Percentiles rank a stretch among this genome's conserved stretches.
phyloP scores from a whole-genome alignment of 2,329 filamentous ascomycete species.

The Claviceps sp. region DNA sequence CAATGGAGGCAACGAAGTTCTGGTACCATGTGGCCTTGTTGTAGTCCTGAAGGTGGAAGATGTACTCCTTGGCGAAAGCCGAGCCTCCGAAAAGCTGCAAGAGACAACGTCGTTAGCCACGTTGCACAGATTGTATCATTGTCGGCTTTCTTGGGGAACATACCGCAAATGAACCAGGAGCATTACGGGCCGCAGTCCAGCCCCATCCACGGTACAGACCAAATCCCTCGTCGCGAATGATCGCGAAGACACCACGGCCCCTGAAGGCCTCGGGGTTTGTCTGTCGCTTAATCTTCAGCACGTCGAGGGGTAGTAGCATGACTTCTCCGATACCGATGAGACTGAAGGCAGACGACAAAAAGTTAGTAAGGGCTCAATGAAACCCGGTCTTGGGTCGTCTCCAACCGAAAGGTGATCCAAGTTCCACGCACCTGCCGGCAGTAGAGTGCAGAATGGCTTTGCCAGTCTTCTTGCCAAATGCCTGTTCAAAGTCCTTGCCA shows the following conservation, averaged over 20 bases:
- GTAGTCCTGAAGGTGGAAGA: constrained; percentile 84
- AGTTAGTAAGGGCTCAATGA: background rate
- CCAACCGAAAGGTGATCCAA: background rate
- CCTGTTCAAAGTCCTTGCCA: constrained; percentile 67
- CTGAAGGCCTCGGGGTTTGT: constrained; percentile 98
- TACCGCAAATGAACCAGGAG: constrained; percentile 92
- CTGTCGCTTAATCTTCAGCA: constrained; percentile 98
- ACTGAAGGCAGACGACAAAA: constrained; percentile 28
- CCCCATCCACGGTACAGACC: constrained; percentile 92
- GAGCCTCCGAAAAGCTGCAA: constrained; percentile 91
- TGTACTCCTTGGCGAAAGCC: constrained; percentile 92
- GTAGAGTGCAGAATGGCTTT: constrained; percentile 98
- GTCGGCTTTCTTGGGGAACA: constrained; percentile 22
- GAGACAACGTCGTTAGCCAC: background rate
- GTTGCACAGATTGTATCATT: background rate
- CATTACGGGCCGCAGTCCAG: constrained; percentile 95
- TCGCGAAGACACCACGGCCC: constrained; percentile 78
- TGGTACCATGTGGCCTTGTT: constrained; percentile 89
- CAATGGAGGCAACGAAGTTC: constrained; percentile 95
- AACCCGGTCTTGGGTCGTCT: too few species aligned
- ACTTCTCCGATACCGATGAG: constrained; percentile 97
- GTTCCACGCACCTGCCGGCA: constrained; percentile 57
- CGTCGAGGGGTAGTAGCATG: constrained; percentile 83
- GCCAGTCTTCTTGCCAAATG: constrained; percentile 92
- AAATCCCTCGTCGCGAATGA: constrained; percentile 87